These are phyloP conservation scores for Fonsecaea erecta DNA, from an alignment of 2,329 filamentous ascomycete genomes.

Conservation along the genomic window DNA sequence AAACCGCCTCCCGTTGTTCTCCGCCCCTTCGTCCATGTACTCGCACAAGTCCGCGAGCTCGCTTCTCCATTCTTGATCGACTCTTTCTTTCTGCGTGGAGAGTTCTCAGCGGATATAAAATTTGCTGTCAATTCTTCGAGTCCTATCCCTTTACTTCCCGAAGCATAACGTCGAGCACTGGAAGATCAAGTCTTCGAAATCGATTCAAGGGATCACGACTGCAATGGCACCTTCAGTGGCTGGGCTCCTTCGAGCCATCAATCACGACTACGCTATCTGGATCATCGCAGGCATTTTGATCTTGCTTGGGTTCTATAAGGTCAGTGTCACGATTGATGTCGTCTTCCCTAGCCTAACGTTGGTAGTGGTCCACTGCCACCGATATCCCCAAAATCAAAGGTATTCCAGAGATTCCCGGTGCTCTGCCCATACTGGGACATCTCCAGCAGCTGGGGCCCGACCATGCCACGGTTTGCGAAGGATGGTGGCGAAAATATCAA, in stretches of 20 bases:
- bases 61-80: conserved; percentile 20
- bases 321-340: background rate
- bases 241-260: conserved; percentile 24
- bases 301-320: conserved; percentile 28
- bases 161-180: background rate
- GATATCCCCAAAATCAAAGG: conserved; percentile 62
- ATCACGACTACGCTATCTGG: conserved; percentile 27
- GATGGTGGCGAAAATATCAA: conserved; percentile 61
- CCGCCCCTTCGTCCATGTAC: conserved; percentile 5
- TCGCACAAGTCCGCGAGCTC: conserved; percentile 27
- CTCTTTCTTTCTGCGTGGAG: conserved; percentile 6
- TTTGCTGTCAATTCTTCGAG: background rate
- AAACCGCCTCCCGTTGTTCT: conserved; percentile 19
- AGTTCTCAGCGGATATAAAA: conserved; percentile 11
- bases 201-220: background rate
- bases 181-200: background rate
- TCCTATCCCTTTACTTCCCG: background rate
- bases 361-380: conserved; percentile 43
- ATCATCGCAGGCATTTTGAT: conserved; percentile 18
- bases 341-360: background rate
- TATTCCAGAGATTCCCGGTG: conserved; percentile 61
- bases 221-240: conserved; percentile 14
- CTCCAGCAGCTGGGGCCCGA: conserved; percentile 60
- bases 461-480: conserved; percentile 58
- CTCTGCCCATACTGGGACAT: conserved; percentile 62